These are phyloP conservation scores for Herpotrichia juniperi DNA, from an alignment of 2,329 filamentous ascomycete species.

Conservation along the genomic window DNA sequence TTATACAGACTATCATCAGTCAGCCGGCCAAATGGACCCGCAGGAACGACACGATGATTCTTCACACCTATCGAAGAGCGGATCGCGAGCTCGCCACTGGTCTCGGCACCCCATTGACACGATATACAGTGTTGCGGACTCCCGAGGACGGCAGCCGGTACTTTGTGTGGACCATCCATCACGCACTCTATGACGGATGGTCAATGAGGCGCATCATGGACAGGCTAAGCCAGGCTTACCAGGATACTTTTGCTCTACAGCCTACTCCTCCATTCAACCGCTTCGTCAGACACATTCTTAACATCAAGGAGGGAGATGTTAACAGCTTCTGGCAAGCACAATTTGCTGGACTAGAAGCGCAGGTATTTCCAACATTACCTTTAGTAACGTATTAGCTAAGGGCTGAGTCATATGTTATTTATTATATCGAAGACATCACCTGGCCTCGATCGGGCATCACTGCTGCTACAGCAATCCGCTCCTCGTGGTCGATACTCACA, in stretches of 20 bases:
- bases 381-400: neutral
- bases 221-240: slow-evolving; percentile 18
- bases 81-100: slow-evolving; percentile 29
- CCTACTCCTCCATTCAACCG: neutral
- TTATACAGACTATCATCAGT: slow-evolving; percentile 57
- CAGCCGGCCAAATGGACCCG: slow-evolving; percentile 38
- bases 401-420: neutral
- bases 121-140: slow-evolving; percentile 51
- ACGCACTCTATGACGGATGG: slow-evolving; percentile 42
- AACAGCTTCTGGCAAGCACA: neutral
- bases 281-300: slow-evolving; percentile 5
- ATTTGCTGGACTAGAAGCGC: neutral
- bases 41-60: slow-evolving; percentile 44
- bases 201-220: slow-evolving; percentile 42
- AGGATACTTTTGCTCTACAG: neutral
- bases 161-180: slow-evolving; percentile 36
- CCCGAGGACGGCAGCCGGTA: slow-evolving; percentile 12
- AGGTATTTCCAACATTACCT: slow-evolving; percentile 1
- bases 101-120: slow-evolving; percentile 48
- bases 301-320: neutral
- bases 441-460: slow-evolving; percentile 2
- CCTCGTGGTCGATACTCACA: slow-evolving; percentile 2
- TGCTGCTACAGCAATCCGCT: neutral
- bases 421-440: neutral
- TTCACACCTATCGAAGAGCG: slow-evolving; percentile 47